These are phyloP conservation scores for Xanthoparmelia taractica DNA, from an alignment of 495 filamentous ascomycete species.

Conservation along the genomic window DNA sequence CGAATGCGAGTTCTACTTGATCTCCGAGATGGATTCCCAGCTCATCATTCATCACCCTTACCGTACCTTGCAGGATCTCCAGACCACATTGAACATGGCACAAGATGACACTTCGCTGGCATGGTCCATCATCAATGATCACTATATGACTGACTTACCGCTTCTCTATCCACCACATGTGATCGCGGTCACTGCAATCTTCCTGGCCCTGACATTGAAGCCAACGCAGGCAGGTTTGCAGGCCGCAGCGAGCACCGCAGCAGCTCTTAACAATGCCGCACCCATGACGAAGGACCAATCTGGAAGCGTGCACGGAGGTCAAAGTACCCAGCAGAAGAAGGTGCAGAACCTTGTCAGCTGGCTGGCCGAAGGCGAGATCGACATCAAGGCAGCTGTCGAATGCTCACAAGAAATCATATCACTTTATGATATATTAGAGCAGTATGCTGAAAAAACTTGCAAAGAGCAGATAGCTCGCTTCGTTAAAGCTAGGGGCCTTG, in stretches of 20 bases:
- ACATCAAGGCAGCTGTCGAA: slow-evolving; percentile 86
- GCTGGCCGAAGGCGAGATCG: slow-evolving; percentile 87
- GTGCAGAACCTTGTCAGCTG: slow-evolving; percentile 72
- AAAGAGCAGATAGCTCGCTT: slow-evolving; percentile 73
- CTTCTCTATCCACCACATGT: slow-evolving; percentile 82
- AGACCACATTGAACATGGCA: slow-evolving; percentile 54
- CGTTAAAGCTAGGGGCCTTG: slow-evolving; percentile 74
- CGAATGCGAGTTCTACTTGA: slow-evolving; percentile 93
- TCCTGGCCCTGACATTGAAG: slow-evolving; percentile 74
- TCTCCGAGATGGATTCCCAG: slow-evolving; percentile 90
- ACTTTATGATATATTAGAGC: slow-evolving; percentile 87
- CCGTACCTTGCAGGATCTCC: slow-evolving; percentile 70
- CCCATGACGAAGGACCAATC: slow-evolving; percentile 23
- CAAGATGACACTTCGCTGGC: slow-evolving; percentile 73
- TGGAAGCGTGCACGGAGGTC: slow-evolving; percentile 12
- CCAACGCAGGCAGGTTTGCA: slow-evolving; percentile 44
- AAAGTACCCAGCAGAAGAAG: slow-evolving; percentile 41
- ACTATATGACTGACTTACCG: slow-evolving; percentile 89
- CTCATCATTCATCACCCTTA: slow-evolving; percentile 98
- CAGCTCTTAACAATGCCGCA: slow-evolving; percentile 33
- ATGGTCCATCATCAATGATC: slow-evolving; percentile 89
- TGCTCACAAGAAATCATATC: slow-evolving; percentile 93
- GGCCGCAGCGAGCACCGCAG: slow-evolving; percentile 29
- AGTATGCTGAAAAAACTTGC: slow-evolving; percentile 75
- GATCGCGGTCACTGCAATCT: slow-evolving; percentile 82